Conservation (phyloP, 805 yeast species). For the Maudiozyma bulderi region DNA sequence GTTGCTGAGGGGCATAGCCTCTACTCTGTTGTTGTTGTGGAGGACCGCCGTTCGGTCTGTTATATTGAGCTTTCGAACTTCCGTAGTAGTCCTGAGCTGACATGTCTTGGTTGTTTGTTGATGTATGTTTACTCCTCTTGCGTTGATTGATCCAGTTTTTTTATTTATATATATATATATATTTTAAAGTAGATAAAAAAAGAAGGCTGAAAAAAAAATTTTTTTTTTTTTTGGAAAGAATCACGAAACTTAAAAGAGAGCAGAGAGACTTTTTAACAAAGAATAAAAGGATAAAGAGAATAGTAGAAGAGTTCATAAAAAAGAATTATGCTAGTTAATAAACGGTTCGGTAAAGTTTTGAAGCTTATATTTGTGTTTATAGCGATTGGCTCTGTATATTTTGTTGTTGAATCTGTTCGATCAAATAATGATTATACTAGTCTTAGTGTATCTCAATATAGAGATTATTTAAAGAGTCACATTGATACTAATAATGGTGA, state of each 20-base stretch:
- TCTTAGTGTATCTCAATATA: conserved; percentile 1
- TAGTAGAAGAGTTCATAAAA: background rate
- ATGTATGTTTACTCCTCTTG: too few species aligned
- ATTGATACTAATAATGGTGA: background rate
- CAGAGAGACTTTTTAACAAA: too few species aligned
- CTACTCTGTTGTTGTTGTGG: conserved; percentile 4
- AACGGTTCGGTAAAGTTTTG: background rate
- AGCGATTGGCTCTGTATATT: background rate
- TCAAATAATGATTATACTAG: background rate
- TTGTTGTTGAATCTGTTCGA: background rate
- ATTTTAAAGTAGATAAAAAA: too few species aligned
- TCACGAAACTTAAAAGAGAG: too few species aligned
- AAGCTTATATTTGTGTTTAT: background rate
- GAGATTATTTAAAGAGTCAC: background rate
- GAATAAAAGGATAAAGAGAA: background rate
- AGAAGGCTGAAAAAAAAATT: too few species aligned
- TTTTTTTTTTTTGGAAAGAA: too few species aligned
- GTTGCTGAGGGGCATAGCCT: conserved; percentile 23
- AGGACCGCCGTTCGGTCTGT: conserved; percentile 3
- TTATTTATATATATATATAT: too few species aligned
- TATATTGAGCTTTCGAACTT: conserved; percentile 4
- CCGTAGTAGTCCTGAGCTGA: conserved; percentile 24
- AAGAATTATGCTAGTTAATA: background rate
- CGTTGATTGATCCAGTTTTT: too few species aligned
- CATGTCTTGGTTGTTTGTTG: conserved; percentile 7